A percentile compares a stretch with the other conserved stretches of the same genome.
Conservation (phyloP, 2,329 filamentous ascomycete species). For the Apiospora rasikravindrae region DNA sequence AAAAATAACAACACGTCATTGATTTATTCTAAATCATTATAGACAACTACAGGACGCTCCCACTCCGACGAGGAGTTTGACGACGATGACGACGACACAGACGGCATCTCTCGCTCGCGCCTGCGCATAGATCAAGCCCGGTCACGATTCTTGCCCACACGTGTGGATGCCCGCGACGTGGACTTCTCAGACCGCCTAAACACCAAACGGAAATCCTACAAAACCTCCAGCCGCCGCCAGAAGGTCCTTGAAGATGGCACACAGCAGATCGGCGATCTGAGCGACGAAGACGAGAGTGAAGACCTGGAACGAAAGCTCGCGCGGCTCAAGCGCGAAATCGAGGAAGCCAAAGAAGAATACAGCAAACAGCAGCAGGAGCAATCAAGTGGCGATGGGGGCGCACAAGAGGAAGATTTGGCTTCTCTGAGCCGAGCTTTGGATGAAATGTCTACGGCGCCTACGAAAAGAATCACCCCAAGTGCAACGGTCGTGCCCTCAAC, state of each 20-base stretch:
- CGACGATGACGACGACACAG: constrained; percentile 65
- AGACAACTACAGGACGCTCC: constrained; percentile 62
- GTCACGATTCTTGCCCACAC: constrained; percentile 75
- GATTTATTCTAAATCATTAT: not conserved
- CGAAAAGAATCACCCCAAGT: not conserved
- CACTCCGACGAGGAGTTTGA: constrained; percentile 68
- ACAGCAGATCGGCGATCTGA: constrained; percentile 74
- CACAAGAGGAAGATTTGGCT: constrained; percentile 62
- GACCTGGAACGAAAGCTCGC: constrained; percentile 77
- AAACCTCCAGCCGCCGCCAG: constrained; percentile 71
- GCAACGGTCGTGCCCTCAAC: constrained; percentile 29
- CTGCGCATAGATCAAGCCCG: constrained; percentile 82
- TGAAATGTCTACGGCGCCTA: constrained; percentile 55
- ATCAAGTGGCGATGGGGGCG: constrained; percentile 42
- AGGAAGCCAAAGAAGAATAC: constrained; percentile 56
- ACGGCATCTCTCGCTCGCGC: constrained; percentile 76
- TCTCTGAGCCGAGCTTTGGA: constrained; percentile 77
- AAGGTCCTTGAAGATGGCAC: constrained; percentile 67
- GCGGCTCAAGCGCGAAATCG: constrained; percentile 75
- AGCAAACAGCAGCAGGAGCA: constrained; percentile 57
- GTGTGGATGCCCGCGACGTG: constrained; percentile 76
- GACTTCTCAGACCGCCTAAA: constrained; percentile 91
- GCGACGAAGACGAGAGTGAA: constrained; percentile 64
- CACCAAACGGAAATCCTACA: constrained; percentile 83
- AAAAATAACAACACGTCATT: constrained; percentile 24